Conservation (phyloP, 805 yeast species). For the Ogataea degrootiae region DNA sequence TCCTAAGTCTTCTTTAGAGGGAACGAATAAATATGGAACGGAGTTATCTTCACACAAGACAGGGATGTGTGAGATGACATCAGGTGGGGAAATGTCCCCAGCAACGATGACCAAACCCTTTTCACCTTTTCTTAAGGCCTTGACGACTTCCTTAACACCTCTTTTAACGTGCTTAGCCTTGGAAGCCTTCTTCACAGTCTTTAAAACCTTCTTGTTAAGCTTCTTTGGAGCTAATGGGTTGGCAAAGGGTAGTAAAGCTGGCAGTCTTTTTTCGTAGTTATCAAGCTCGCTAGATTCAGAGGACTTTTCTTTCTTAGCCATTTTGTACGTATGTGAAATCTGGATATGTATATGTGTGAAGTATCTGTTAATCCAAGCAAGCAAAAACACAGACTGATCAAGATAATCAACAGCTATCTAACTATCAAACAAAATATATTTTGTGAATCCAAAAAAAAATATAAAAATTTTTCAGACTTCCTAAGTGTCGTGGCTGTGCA, state of each 20-base stretch:
- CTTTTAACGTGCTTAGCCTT: conserved; percentile 97
- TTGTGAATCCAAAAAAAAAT: too few species aligned
- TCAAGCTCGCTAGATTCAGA: conserved; percentile 41
- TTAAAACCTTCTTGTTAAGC: conserved; percentile 88
- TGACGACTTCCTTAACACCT: conserved; percentile 98
- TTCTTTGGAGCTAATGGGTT: conserved; percentile 94
- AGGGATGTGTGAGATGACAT: conserved; percentile 95
- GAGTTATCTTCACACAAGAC: conserved; percentile 92
- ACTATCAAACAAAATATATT: too few species aligned
- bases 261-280: conserved; percentile 87
- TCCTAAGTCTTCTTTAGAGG: conserved; percentile 97
- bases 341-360: background rate
- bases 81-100: conserved; percentile 97
- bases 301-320: conserved; percentile 45
- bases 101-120: conserved; percentile 96
- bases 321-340: conserved; percentile 12
- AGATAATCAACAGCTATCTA: too few species aligned
- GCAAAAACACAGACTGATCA: background rate
- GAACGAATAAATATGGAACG: conserved; percentile 90
- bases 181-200: conserved; percentile 95
- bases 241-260: conserved; percentile 90
- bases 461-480: too few species aligned
- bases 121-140: conserved; percentile 96
- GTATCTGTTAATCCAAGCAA: background rate
- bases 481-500: too few species aligned